phyloP scores from a whole-genome alignment of 2,329 filamentous ascomycete genomes.

The Hymenoscyphus scutula region DNA sequence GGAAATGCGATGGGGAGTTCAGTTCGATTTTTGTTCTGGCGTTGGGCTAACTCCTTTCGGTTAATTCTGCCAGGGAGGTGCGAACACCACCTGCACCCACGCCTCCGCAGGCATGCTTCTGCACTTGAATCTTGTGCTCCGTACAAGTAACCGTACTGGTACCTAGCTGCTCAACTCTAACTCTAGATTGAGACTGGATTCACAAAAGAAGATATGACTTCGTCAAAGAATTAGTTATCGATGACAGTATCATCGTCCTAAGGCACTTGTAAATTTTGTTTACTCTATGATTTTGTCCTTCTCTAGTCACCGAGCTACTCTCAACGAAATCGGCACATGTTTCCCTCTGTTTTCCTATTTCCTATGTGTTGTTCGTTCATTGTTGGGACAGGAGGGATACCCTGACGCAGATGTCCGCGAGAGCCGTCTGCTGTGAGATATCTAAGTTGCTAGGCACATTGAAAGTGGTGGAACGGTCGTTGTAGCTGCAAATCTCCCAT shows the following conservation, averaged over 20 bases:
- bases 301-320: neutral
- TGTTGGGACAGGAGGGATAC: neutral
- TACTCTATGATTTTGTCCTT: no score
- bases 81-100: no score
- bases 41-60: neutral
- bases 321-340: neutral
- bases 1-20: neutral
- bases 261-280: no score
- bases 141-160: neutral
- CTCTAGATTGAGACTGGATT: neutral
- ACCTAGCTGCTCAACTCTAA: neutral
- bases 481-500: constrained; percentile 4
- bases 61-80: neutral
- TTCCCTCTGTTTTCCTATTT: neutral
- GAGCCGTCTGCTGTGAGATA: neutral
- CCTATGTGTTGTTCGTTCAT: constrained; percentile 2
- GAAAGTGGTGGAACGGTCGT: neutral
- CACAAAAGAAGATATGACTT: no score
- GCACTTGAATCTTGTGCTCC: neutral
- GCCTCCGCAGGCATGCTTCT: no score
- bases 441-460: constrained; percentile 1
- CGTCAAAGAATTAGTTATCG: no score
- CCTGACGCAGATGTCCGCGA: constrained; percentile 2
- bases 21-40: neutral
- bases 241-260: no score